phyloP scores from a whole-genome alignment of 2,329 filamentous ascomycete genomes.

The Raffaelea albimanens region DNA sequence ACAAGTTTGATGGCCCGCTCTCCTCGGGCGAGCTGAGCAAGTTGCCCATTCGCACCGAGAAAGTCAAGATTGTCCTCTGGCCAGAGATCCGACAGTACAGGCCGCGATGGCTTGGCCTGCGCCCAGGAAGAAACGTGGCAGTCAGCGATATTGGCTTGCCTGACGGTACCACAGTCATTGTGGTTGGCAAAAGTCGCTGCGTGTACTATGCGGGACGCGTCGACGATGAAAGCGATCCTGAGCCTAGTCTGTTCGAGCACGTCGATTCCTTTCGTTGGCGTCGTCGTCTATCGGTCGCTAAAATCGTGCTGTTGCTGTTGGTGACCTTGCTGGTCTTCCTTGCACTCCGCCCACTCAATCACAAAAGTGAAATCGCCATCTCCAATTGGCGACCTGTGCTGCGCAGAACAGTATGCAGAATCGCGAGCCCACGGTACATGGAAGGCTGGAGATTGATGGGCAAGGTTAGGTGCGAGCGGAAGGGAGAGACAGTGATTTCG shows the following conservation, averaged over 20 bases:
- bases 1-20: too few relatives aligned
- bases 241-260: slow-evolving; percentile 12
- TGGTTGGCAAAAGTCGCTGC: slow-evolving; percentile 16
- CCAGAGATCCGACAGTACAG: slow-evolving; percentile 19
- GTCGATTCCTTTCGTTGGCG: not conserved
- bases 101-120: slow-evolving; percentile 9
- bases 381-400: too few relatives aligned
- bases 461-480: too few relatives aligned
- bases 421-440: too few relatives aligned
- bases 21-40: not conserved
- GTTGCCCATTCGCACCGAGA: slow-evolving; percentile 12
- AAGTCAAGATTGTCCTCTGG: slow-evolving; percentile 22
- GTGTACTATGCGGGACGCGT: slow-evolving; percentile 21
- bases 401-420: too few relatives aligned
- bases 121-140: not conserved
- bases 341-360: too few relatives aligned
- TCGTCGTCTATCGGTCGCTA: too few relatives aligned
- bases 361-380: too few relatives aligned
- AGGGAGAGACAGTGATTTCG: too few relatives aligned
- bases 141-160: not conserved
- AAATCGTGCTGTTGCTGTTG: too few relatives aligned
- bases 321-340: too few relatives aligned
- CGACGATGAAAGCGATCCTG: slow-evolving; percentile 4
- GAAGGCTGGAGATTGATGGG: too few relatives aligned
- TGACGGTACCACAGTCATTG: slow-evolving; percentile 13